These are phyloP conservation scores for Debaryomycetaceae sp. DNA, from an alignment of 1,139 yeast species.

Conservation along the genomic window DNA sequence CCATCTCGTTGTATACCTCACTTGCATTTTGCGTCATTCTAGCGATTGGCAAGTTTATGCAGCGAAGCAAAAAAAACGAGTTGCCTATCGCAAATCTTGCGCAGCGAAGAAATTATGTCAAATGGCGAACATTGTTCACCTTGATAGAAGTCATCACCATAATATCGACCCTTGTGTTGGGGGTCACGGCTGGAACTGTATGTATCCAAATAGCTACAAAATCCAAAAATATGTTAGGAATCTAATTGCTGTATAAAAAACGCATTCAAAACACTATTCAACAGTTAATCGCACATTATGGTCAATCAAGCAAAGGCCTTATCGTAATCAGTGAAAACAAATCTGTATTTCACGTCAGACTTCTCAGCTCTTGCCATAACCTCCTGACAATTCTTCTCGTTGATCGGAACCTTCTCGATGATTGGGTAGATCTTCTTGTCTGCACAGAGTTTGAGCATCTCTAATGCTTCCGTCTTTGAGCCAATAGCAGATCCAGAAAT, in stretches of 20 bases:
- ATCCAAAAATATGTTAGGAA: not conserved
- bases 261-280: no score
- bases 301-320: slow-evolving; percentile 11
- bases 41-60: no score
- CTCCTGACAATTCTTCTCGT: slow-evolving; percentile 47
- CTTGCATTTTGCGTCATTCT: no score
- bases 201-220: not conserved
- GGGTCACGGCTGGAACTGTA: not conserved
- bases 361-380: slow-evolving; percentile 48
- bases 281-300: no score
- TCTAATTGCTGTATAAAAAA: no score
- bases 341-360: slow-evolving; percentile 52
- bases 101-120: no score
- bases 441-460: slow-evolving; percentile 52
- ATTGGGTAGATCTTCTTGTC: slow-evolving; percentile 52
- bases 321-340: slow-evolving; percentile 47
- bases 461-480: slow-evolving; percentile 51
- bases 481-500: slow-evolving; percentile 44
- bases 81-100: no score
- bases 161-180: not conserved
- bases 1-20: no score
- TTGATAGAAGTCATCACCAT: not conserved
- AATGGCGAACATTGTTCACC: no score
- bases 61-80: no score
- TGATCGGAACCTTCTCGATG: slow-evolving; percentile 55